A percentile compares a stretch with the other conserved stretches of the same genome.
phyloP scores from a whole-genome alignment of 2,329 filamentous ascomycete genomes.

The Whalleya microplaca region DNA sequence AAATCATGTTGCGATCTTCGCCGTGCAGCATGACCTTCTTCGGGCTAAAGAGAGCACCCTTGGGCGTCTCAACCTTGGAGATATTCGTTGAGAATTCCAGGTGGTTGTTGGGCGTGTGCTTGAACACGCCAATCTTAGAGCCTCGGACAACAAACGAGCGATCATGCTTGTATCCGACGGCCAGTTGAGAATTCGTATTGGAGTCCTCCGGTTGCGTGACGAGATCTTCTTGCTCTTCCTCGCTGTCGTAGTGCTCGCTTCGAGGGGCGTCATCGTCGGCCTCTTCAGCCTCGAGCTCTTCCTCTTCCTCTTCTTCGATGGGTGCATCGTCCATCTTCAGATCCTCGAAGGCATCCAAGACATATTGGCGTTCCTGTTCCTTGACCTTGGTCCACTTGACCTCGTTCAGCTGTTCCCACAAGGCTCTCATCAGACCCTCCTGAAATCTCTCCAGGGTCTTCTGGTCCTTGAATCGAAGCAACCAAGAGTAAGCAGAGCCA shows the following conservation, averaged over 20 bases:
- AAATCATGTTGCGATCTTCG: slow-evolving; percentile 85
- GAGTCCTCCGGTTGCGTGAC: slow-evolving; percentile 71
- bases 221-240: slow-evolving; percentile 80
- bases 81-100: slow-evolving; percentile 97
- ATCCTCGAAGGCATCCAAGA: slow-evolving; percentile 93
- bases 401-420: slow-evolving; percentile 96
- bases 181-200: slow-evolving; percentile 89
- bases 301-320: slow-evolving; percentile 57
- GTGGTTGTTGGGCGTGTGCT: slow-evolving; percentile 89
- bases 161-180: slow-evolving; percentile 96
- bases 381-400: slow-evolving; percentile 93
- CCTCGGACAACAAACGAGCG: slow-evolving; percentile 96
- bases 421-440: slow-evolving; percentile 88
- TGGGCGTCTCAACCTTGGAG: slow-evolving; percentile 88
- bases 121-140: slow-evolving; percentile 98
- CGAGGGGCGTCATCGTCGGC: slow-evolving; percentile 65
- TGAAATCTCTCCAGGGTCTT: slow-evolving; percentile 83
- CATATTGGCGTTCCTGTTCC: slow-evolving; percentile 90
- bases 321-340: slow-evolving; percentile 84
- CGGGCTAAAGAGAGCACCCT: slow-evolving; percentile 85
- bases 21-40: slow-evolving; percentile 97
- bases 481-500: slow-evolving; percentile 92
- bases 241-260: slow-evolving; percentile 70
- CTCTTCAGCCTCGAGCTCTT: slow-evolving; percentile 59
- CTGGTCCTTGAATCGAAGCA: slow-evolving; percentile 88